Evolutionary conservation across 129 eudicot genomes (phyloP), one percentile per base, ranked within the genome.

Genomic region (Flaveria sonorensis): DNA sequence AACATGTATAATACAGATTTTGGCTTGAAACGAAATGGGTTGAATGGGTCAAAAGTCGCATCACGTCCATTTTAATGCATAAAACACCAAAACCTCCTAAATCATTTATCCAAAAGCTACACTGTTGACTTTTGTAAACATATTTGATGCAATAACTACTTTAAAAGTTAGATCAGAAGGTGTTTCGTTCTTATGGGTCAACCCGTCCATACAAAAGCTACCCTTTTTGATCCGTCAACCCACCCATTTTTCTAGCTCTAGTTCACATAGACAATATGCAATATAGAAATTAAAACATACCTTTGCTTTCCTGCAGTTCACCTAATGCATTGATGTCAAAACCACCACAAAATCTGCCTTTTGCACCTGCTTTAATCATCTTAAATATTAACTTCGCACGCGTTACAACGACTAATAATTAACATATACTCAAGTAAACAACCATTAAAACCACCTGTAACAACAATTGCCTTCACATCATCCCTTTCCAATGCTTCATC

Each of bases 331-430:
- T 78, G 39, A 95, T 89, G 79, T 95, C 97, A 79, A 95, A 95
- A 85, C 99, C 99, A 85, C 97, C 99, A 47, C 97, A 95, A 84
- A 95, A 95, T 77, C 87, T 89, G 4, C 99, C 97, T 70, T 89
- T 83, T 9, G 90, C 88, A 50, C 99, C 99, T 95, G 92, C 63
- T 82, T 83, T 76, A 70, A 77, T n/a, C 70, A 56, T 32, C 76
- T 43, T 32, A 65, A 40, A 8, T 36, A 48, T 45, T 16, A 53
- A 8, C 23, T 15, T 46, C 21, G 15, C 42, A 36, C 45, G 61
- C 2, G 15, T 57, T 57, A 62, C 45, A 71, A 76, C 52, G 40
- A 18, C 45, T 32, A 53, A 70, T 68, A 60, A 36, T 24, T 57
- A 69, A 56, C 32, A 32, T 14, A 26, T 67, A 72, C 50, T 53